These are phyloP conservation scores for Penicillium freii DNA, from an alignment of 2,329 filamentous ascomycete genomes.

Conservation along the genomic window DNA sequence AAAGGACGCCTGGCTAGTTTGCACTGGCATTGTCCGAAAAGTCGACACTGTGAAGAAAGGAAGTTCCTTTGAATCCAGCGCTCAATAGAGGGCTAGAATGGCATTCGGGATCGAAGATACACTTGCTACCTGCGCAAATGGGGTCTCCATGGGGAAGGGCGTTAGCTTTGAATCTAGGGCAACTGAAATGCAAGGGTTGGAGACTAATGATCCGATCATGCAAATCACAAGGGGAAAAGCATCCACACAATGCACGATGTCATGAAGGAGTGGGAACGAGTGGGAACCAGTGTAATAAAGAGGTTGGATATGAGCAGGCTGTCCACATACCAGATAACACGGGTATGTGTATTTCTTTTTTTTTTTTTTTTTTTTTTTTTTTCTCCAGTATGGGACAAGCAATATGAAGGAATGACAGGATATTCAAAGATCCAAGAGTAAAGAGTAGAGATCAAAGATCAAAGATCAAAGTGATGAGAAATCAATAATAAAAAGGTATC, in stretches of 20 bases:
- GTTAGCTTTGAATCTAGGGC: conserved; percentile 17
- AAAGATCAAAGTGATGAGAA: not conserved
- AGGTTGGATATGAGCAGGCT: not conserved
- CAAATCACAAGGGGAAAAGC: conserved; percentile 12
- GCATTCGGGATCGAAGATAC: conserved; percentile 29
- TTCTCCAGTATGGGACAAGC: not conserved
- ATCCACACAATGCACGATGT: conserved; percentile 10
- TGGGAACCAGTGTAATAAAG: not conserved
- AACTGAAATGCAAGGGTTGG: conserved; percentile 26
- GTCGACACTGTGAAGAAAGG: conserved; percentile 28
- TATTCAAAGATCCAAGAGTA: not conserved
- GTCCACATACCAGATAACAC: conserved; percentile 7
- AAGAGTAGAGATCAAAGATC: not conserved
- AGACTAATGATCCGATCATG: conserved; percentile 28
- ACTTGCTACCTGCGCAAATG: conserved; percentile 46
- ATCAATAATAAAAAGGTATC: not conserved
- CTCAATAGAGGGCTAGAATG: conserved; percentile 24
- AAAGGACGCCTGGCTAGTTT: conserved; percentile 41
- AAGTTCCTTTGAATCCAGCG: conserved; percentile 16
- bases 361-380: no score
- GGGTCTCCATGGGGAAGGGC: conserved; percentile 12
- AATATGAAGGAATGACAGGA: not conserved
- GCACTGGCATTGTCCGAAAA: conserved; percentile 38
- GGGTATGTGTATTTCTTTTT: not conserved
- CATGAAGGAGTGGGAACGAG: not conserved